phyloP scores from a whole-genome alignment of 176 grass and related monocot genomes.

The Triticum dicoccoides region DNA sequence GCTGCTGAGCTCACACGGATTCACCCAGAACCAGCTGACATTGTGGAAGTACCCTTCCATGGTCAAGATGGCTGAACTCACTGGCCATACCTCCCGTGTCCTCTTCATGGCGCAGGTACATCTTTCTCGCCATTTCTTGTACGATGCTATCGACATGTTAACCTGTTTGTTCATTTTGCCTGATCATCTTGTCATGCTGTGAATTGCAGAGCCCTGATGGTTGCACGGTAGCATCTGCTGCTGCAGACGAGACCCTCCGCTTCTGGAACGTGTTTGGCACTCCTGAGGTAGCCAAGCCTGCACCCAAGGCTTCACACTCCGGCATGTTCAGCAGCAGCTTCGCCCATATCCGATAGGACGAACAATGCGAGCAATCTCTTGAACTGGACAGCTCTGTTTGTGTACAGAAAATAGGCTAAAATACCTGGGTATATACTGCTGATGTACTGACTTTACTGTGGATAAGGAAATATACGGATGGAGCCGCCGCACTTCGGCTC shows the following conservation, averaged over 20 bases:
- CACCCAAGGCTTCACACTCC: conserved; percentile 39
- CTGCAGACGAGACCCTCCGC: conserved; percentile 63
- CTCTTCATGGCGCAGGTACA: conserved; percentile 58
- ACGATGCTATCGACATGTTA: not conserved
- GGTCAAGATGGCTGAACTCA: conserved; percentile 63
- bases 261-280: conserved; percentile 75
- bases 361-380: not conserved
- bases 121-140: not conserved
- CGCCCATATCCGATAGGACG: conserved; percentile 58
- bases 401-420: conserved; percentile 5
- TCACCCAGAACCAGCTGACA: conserved; percentile 49
- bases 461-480: conserved; percentile 14
- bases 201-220: conserved; percentile 65
- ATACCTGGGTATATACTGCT: not conserved
- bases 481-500: conserved; percentile 3
- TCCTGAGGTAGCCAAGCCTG: conserved; percentile 52
- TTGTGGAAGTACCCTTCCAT: conserved; percentile 62
- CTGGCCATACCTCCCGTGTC: conserved; percentile 59
- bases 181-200: conserved; percentile 13
- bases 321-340: conserved; percentile 69
- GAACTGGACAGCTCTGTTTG: conserved; percentile 14
- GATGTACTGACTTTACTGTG: not conserved
- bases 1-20: conserved; percentile 50
- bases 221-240: conserved; percentile 63
- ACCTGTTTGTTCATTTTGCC: conserved; percentile 16